Evolutionary conservation across 2,329 filamentous ascomycete species (phyloP).

Genomic region (Apiospora pterosperma): DNA sequence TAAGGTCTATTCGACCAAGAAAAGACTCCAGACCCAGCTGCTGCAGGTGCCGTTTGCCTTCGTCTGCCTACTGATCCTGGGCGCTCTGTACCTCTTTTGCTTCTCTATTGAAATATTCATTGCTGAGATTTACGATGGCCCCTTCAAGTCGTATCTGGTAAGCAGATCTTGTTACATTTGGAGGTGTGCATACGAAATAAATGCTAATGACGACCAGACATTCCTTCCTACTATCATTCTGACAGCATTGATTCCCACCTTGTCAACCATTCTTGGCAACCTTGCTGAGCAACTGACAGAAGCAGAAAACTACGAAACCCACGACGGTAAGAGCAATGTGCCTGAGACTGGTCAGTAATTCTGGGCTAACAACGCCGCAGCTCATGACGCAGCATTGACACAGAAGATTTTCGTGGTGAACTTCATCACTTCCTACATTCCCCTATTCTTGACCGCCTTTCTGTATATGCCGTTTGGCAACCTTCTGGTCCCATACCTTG

Average conservation of each 20-base stretch:
- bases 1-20: slow-evolving; percentile 71
- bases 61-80: slow-evolving; percentile 67
- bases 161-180: slow-evolving; percentile 24
- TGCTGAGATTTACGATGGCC: slow-evolving; percentile 86
- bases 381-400: slow-evolving; percentile 78
- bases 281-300: slow-evolving; percentile 76
- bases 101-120: slow-evolving; percentile 96
- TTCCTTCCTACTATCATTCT: slow-evolving; percentile 88
- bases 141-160: slow-evolving; percentile 80
- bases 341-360: not conserved
- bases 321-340: slow-evolving; percentile 49
- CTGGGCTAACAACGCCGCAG: slow-evolving; percentile 32
- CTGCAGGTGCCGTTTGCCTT: slow-evolving; percentile 84
- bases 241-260: slow-evolving; percentile 75
- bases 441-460: slow-evolving; percentile 88
- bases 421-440: slow-evolving; percentile 93
- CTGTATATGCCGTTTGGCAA: slow-evolving; percentile 91
- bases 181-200: not conserved
- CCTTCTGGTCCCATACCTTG: slow-evolving; percentile 78
- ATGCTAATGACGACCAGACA: slow-evolving; percentile 45
- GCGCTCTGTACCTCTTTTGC: slow-evolving; percentile 77
- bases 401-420: slow-evolving; percentile 95
- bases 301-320: slow-evolving; percentile 89
- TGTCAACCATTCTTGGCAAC: slow-evolving; percentile 70
- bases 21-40: slow-evolving; percentile 72